Evolutionary conservation across 2,329 filamentous ascomycete genomes (phyloP), one percentile per base, ranked within the genome.

Genomic region (Trichophyton mentagrophytes): DNA sequence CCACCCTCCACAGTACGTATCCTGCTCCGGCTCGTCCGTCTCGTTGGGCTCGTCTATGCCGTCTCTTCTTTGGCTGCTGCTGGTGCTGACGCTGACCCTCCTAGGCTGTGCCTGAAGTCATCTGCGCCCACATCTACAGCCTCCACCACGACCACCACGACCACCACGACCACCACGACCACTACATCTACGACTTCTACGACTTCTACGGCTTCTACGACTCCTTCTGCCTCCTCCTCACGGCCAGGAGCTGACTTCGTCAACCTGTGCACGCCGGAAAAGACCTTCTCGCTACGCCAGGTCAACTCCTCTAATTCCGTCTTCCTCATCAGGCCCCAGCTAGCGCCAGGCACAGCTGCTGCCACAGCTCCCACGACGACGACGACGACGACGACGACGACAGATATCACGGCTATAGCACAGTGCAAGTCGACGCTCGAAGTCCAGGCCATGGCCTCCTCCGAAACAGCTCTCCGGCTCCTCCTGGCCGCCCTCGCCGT

Each of bases 221-320:
- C 9, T 36, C 1, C 33, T 8, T 8, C 33, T 13, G 2, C 33
- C 3, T 9, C 33, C 7, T 8, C 33, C 11, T 38, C 33, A 13
- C 33, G 33, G 33, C 33, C 33, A 3, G 33, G 33, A 38, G 38
- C 55, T 20, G 71, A 75, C 51, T 76, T 75, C 61, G 79, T 81
- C 33, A 82, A 85, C 62, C 74, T 86, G 62, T 86, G 83, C 72
- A 85, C 82, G 1, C 72, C 76, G 8, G 74, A 75, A 60, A 75
- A 79, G 65, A 83, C 82, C 9, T 86, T 80, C 72, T 77, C 79
- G 62, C 72, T 86, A 58, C 82, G 82, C 65, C 83, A 86, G 70
- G 83, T 86, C 59, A 82, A 84, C 66, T 85, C 83, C 15, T 85
- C 83, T 27, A 86, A 86, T 65, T 82, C 81, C 40, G 75, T 86